Evolutionary conservation across 1,284 basidiomycete species (phyloP), one percentile per base, ranked within the genome.

Genomic region (Trichosporon ovoides): DNA sequence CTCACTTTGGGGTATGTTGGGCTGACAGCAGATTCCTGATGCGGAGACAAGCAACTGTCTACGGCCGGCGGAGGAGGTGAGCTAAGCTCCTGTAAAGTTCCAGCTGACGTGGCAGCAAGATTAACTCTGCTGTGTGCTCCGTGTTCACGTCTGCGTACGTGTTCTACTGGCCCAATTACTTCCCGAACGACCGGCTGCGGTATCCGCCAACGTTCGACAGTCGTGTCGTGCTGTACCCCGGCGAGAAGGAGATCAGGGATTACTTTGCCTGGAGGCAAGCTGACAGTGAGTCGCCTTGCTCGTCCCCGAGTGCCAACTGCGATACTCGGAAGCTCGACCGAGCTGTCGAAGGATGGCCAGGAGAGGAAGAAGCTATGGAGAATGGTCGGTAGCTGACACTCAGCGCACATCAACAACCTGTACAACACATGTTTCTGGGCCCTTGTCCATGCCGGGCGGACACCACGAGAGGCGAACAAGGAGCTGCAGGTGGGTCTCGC

Each of bases 401-500:
- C 69, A 96, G 93, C 96, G 0, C 96, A 98, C 74, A 90, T 98
- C 75, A 98, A 98, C 76, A 98, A 98, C 72, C 80, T 98, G 20
- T 95, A 98, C 80, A 98, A 98, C 70, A 98, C 96, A 0, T 81
- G 81, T 0, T 98, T 98, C 74, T 98, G 95, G 96, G 88, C 93
- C 0, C 81, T 98, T 10, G 85, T 98, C 0, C 85, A 89, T 40
- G 89, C 86, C 9, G 87, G 86, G 0, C 79, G 87, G 70, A 87
- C 85, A 0, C 86, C 88, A 1, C 82, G 84, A 3, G 84, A 96
- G 65, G 94, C 94, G 0, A 91, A 97, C 70, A 84, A 85, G 34
- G 83, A 83, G 1, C 80, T 95, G 5, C 81, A 82, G 69, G 91
- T 89, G 58, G 56, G 79, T 49, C 13, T 43, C 28, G 4, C 28